These are phyloP conservation scores for Aurantiochytrium sp. DNA, from an alignment of 108 stramenopile species.

Conservation along the genomic window DNA sequence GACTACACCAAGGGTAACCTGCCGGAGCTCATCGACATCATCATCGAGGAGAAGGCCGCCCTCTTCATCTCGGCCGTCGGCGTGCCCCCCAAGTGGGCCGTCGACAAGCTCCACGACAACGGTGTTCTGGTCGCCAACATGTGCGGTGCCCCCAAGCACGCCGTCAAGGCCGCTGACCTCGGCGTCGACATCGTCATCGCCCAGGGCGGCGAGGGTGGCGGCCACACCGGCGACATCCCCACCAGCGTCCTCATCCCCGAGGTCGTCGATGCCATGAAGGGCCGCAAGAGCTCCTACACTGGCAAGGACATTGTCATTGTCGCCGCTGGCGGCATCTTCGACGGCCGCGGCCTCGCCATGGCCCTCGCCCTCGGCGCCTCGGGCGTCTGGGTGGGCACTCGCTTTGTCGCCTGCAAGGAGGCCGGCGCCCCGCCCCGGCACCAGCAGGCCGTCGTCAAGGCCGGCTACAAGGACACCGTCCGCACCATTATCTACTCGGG, in stretches of 20 bases:
- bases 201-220: constrained; percentile 30
- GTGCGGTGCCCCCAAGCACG: constrained; percentile 8
- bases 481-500: constrained; percentile 23
- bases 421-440: neutral
- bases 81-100: constrained; percentile 29
- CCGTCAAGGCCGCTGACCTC: neutral
- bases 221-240: constrained; percentile 20
- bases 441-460: constrained; percentile 30
- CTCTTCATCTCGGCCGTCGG: constrained; percentile 28
- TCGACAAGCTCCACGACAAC: constrained; percentile 16
- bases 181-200: constrained; percentile 31
- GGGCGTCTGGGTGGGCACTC: neutral
- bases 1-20: constrained; percentile 26
- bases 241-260: neutral
- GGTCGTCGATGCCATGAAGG: constrained; percentile 19
- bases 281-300: neutral
- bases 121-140: constrained; percentile 21
- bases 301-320: neutral
- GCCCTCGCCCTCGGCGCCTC: constrained; percentile 31
- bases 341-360: constrained; percentile 25
- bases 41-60: neutral
- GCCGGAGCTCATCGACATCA: neutral
- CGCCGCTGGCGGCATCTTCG: constrained; percentile 26
- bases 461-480: neutral
- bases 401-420: neutral